phyloP scores from a whole-genome alignment of 2,329 filamentous ascomycete species.

The Talaromyces funiculosus region DNA sequence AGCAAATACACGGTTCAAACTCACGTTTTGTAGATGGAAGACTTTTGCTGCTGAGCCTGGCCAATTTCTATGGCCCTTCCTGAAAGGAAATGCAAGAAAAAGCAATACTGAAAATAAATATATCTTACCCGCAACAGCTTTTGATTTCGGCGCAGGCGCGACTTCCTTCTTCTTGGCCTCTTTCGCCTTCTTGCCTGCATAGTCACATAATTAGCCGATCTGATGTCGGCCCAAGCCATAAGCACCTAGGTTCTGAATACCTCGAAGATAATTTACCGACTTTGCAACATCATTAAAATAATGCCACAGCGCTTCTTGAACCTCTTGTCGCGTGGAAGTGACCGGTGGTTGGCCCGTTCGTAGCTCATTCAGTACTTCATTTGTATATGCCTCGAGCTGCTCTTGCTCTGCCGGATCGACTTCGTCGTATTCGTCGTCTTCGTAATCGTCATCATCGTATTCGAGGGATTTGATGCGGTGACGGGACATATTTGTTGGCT shows the following conservation, averaged over 20 bases:
- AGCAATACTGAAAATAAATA: conserved; percentile 1
- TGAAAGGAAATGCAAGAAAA: neutral
- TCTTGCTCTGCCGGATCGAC: conserved; percentile 43
- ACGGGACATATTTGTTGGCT: conserved; percentile 35
- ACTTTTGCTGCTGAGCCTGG: conserved; percentile 23
- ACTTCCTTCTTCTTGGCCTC: conserved; percentile 30
- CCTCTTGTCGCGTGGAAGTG: conserved; percentile 62
- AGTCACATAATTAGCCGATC: conserved; percentile 4
- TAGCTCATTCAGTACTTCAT: conserved; percentile 61
- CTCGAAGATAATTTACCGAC: conserved; percentile 71
- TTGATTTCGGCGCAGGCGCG: conserved; percentile 21
- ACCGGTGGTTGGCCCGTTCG: conserved; percentile 55
- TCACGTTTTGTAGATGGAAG: neutral
- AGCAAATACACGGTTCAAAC: conserved; percentile 17
- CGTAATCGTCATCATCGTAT: conserved; percentile 37
- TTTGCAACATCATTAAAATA: conserved; percentile 94
- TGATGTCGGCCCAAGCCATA: too few relatives aligned
- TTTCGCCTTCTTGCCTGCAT: conserved; percentile 32
- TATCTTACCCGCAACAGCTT: conserved; percentile 26
- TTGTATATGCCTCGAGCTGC: conserved; percentile 60
- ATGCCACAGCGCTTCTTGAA: conserved; percentile 88
- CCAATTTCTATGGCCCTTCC: conserved; percentile 17
- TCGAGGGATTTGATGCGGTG: conserved; percentile 42
- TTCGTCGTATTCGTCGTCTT: conserved; percentile 34
- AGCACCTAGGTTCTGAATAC: conserved; percentile 26